Conservation (phyloP, 345 rosid species). For the Eucalyptus globulus region DNA sequence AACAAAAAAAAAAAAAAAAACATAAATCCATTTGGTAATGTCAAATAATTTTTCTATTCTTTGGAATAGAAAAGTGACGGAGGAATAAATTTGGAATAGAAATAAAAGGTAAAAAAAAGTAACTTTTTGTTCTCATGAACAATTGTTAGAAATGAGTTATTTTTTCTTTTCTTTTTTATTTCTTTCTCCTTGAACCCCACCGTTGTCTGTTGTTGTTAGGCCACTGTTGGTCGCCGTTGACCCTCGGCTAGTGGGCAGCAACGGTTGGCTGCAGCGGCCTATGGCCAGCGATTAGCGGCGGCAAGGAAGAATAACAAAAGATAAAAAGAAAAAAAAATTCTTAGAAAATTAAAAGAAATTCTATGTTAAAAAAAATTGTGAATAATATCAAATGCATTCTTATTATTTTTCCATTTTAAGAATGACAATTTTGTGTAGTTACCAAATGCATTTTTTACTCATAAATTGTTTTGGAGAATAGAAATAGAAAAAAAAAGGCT, state of each 20-base stretch:
- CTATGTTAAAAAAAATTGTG: no score
- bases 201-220: rapidly evolving
- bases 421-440: rapidly evolving
- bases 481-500: rapidly evolving
- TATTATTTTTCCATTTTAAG: no score
- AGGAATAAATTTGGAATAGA: no score
- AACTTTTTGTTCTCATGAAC: rapidly evolving
- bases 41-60: no score
- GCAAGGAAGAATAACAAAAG: rapidly evolving
- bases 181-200: no score
- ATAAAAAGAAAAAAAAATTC: rapidly evolving
- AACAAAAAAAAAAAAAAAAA: no score
- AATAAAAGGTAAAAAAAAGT: no score
- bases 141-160: no score
- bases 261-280: rapidly evolving
- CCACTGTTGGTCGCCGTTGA: rapidly evolving
- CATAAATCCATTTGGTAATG: rapidly evolving
- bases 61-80: rapidly evolving
- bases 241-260: rapidly evolving
- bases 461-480: no score
- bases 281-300: rapidly evolving
- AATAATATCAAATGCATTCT: rapidly evolving
- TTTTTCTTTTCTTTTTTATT: no score
- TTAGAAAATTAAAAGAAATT: no score
- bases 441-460: rapidly evolving